phyloP scores from a whole-genome alignment of 164 flowering plant species.

The Amborella trichopoda region DNA sequence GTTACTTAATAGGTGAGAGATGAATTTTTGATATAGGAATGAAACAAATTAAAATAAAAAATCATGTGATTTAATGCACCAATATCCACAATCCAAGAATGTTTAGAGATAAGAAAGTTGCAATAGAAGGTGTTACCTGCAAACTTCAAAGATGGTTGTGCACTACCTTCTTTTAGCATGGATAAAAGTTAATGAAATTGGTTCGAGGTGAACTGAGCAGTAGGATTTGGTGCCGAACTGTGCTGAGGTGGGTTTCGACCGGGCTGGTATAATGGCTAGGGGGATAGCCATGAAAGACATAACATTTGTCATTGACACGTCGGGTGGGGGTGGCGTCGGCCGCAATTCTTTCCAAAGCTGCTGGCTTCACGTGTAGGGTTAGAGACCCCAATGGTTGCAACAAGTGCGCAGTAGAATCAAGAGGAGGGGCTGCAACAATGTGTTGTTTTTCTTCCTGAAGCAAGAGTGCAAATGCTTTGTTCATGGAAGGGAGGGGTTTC shows the following conservation, averaged over 20 bases:
- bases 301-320: conserved; percentile 2
- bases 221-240: neutral
- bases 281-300: conserved; percentile 1
- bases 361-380: neutral
- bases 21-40: too few relatives aligned
- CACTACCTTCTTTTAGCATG: conserved; percentile 1
- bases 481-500: neutral
- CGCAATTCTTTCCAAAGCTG: too few relatives aligned
- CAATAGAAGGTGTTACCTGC: neutral
- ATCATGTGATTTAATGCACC: too few relatives aligned
- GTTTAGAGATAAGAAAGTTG: too few relatives aligned
- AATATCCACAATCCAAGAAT: too few relatives aligned
- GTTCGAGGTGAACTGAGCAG: neutral
- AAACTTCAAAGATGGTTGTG: neutral
- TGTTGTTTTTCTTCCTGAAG: conserved; percentile 1
- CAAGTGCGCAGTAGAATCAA: neutral
- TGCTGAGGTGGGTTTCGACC: neutral
- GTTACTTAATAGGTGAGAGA: too few relatives aligned
- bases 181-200: neutral
- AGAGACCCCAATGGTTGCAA: neutral
- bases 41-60: too few relatives aligned
- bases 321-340: neutral
- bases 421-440: too few relatives aligned
- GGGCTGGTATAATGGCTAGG: conserved; percentile 1
- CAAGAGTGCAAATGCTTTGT: neutral